Percentiles rank a stretch among this genome's conserved stretches.
phyloP scores from a whole-genome alignment of 441 rosid genomes.

The Isatis lusitanica region DNA sequence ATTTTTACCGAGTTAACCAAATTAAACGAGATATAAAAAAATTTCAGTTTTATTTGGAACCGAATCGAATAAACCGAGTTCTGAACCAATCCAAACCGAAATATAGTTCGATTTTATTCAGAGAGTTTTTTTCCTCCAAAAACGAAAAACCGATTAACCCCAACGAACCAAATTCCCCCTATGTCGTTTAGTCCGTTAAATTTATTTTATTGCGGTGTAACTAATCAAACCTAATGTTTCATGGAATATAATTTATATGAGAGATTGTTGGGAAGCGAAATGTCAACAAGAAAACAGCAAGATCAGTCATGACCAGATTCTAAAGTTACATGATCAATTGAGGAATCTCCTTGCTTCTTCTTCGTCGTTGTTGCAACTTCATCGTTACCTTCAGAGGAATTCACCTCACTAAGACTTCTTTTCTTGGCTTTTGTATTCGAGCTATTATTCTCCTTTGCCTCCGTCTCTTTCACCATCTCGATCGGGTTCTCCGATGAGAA shows the following conservation, averaged over 20 bases:
- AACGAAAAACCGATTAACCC: too few relatives aligned
- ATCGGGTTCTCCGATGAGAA: conserved; percentile 48
- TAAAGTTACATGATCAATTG: conserved; percentile 26
- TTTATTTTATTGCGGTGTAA: too few relatives aligned
- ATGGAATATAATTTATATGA: neutral
- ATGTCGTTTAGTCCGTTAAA: too few relatives aligned
- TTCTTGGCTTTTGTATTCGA: conserved; percentile 55
- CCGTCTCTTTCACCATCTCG: conserved; percentile 43
- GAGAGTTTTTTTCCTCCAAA: too few relatives aligned
- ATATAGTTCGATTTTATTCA: too few relatives aligned
- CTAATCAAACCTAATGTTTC: too few relatives aligned
- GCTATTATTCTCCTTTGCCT: conserved; percentile 34
- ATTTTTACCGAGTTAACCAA: too few relatives aligned
- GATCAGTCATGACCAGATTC: conserved; percentile 12
- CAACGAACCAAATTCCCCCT: too few relatives aligned
- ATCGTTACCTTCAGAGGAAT: conserved; percentile 37
- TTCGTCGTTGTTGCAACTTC: conserved; percentile 40
- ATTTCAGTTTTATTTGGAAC: too few relatives aligned
- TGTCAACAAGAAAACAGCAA: neutral
- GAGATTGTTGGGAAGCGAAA: neutral
- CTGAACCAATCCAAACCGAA: too few relatives aligned
- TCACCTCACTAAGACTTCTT: conserved; percentile 58
- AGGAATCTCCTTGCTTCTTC: conserved; percentile 39
- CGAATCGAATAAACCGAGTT: too few relatives aligned
- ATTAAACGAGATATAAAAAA: too few relatives aligned